phyloP scores from a whole-genome alignment of 345 rosid genomes.

The Citropsis articulata region DNA sequence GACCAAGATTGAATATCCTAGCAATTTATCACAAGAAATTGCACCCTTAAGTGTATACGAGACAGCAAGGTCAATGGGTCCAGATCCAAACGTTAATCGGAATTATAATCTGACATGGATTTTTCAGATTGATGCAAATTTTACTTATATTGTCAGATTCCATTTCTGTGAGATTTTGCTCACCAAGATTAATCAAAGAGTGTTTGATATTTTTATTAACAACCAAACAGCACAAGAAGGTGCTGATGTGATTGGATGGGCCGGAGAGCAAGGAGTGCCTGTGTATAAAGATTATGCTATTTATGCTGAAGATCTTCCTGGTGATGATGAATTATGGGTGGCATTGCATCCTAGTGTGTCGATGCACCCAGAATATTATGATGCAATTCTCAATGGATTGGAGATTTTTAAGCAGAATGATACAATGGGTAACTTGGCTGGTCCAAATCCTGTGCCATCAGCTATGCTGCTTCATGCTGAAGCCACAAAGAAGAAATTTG shows the following conservation, averaged over 20 bases:
- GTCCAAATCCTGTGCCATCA: constrained; percentile 46
- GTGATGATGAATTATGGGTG: constrained; percentile 34
- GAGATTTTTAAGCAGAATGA: constrained; percentile 60
- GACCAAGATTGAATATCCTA: constrained; percentile 24
- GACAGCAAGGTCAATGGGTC: constrained; percentile 54
- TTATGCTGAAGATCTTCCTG: constrained; percentile 21
- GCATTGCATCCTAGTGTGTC: constrained; percentile 42
- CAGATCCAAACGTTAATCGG: constrained; percentile 20
- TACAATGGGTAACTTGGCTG: constrained; percentile 39
- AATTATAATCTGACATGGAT: constrained; percentile 58
- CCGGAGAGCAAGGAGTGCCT: constrained; percentile 40
- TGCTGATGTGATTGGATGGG: constrained; percentile 52
- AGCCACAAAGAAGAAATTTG: constrained; percentile 11
- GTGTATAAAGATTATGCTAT: constrained; percentile 47
- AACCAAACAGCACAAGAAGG: constrained; percentile 38
- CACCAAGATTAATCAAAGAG: constrained; percentile 37
- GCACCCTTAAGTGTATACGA: constrained; percentile 48
- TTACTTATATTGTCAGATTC: constrained; percentile 48
- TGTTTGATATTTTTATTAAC: constrained; percentile 49
- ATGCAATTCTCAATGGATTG: constrained; percentile 48
- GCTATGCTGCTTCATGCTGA: constrained; percentile 30
- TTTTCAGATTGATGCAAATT: constrained; percentile 52
- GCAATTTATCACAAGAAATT: constrained; percentile 12
- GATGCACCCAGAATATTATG: constrained; percentile 35
- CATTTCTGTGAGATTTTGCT: constrained; percentile 58